Evolutionary conservation across 2,329 filamentous ascomycete genomes (phyloP).

Genomic region (Aureobasidium leucospermi): DNA sequence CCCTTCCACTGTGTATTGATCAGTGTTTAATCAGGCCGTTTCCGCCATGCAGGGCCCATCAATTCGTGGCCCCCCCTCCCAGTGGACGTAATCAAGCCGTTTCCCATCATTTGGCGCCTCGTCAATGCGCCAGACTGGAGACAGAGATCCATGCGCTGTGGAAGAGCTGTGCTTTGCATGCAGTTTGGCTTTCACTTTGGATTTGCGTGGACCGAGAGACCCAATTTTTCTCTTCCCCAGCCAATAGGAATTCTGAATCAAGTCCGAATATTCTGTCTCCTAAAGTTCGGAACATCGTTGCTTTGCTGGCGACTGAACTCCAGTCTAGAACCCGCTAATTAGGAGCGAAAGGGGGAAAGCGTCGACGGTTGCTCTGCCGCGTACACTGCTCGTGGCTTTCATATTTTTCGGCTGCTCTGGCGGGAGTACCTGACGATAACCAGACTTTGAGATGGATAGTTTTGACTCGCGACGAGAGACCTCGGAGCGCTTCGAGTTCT

Average conservation of each 20-base stretch:
- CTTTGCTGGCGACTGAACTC: not conserved
- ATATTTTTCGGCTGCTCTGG: not conserved
- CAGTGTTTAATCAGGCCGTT: conserved; percentile 13
- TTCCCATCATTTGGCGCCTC: conserved; percentile 13
- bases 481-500: conserved; percentile 2
- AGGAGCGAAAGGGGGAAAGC: not conserved
- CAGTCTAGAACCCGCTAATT: conserved; percentile 11
- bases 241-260: not conserved
- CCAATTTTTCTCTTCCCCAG: not conserved
- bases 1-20: not conserved
- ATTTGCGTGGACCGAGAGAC: conserved; percentile 1
- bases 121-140: conserved; percentile 8
- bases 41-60: conserved; percentile 8
- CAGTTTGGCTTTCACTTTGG: not conserved
- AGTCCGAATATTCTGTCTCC: not conserved
- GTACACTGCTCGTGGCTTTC: not conserved
- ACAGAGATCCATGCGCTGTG: conserved; percentile 9
- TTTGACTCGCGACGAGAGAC: not conserved
- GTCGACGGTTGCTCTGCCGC: conserved; percentile 7
- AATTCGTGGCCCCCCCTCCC: conserved; percentile 5
- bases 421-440: not conserved
- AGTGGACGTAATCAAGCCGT: conserved; percentile 14
- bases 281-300: conserved; percentile 1
- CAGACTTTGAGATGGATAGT: not conserved
- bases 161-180: conserved; percentile 7